Conservation (phyloP, 2,329 filamentous ascomycete species). For the Ophiostoma montium region DNA sequence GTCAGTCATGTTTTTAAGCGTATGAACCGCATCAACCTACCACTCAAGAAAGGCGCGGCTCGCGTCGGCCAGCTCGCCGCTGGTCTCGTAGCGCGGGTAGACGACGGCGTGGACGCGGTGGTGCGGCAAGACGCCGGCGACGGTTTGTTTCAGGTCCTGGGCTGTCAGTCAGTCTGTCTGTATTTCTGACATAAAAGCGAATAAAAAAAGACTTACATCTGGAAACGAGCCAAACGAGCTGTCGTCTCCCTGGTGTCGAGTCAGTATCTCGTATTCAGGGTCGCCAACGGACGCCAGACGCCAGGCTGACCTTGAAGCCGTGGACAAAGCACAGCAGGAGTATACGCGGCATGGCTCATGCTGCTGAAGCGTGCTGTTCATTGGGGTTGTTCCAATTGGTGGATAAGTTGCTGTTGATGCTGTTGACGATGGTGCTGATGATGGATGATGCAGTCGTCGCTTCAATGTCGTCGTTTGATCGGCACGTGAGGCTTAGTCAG, state of each 20-base stretch:
- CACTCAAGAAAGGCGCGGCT: constrained; percentile 23
- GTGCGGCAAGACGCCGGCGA: constrained; percentile 2
- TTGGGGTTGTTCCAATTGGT: too few species aligned
- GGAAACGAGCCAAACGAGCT: constrained; percentile 58
- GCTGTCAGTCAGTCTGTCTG: background rate
- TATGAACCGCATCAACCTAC: background rate
- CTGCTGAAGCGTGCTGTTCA: too few species aligned
- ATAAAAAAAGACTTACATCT: constrained; percentile 35
- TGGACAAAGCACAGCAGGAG: constrained; percentile 61
- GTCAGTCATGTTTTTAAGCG: background rate
- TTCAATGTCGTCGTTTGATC: too few species aligned
- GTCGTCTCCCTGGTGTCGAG: constrained; percentile 38
- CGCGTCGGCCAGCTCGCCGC: constrained; percentile 46
- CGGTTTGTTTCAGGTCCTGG: constrained; percentile 30
- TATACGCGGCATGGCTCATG: constrained; percentile 35
- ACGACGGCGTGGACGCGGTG: constrained; percentile 39
- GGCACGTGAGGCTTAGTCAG: too few species aligned
- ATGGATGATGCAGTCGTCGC: too few species aligned
- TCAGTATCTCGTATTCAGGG: constrained; percentile 20
- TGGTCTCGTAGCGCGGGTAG: constrained; percentile 61
- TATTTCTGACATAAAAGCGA: accelerated
- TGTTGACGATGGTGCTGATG: too few species aligned
- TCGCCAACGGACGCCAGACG: background rate
- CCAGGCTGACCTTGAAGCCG: constrained; percentile 47
- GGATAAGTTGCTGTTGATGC: too few species aligned